Conservation (phyloP, 805 yeast species). For the Cyberlindnera euphorbiiphila region DNA sequence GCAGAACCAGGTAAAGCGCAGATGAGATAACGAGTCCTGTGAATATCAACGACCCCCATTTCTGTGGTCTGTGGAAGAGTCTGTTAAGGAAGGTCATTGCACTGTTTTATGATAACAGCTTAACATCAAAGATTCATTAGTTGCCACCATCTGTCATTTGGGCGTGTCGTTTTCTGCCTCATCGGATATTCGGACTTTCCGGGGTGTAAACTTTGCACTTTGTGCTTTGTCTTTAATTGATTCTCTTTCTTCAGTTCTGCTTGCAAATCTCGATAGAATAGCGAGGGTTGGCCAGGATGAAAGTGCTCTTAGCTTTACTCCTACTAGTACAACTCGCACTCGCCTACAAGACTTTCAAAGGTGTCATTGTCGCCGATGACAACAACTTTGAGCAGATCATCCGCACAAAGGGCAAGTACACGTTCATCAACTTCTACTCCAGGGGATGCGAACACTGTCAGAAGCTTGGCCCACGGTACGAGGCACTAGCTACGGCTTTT, state of each 20-base stretch:
- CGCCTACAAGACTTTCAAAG: constrained; percentile 16
- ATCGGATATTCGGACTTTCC: constrained; percentile 10
- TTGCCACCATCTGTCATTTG: too few relatives aligned
- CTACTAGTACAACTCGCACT: constrained; percentile 5
- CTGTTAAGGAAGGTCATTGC: constrained; percentile 15
- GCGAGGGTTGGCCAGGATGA: too few relatives aligned
- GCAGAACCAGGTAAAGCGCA: constrained; percentile 13
- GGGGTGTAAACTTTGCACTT: constrained; percentile 1
- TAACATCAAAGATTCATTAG: too few relatives aligned
- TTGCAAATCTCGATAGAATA: too few relatives aligned
- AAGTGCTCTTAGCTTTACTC: background rate
- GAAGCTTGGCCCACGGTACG: constrained; percentile 42
- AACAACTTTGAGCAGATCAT: constrained; percentile 20
- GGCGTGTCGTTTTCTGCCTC: too few relatives aligned
- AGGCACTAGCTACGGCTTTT: constrained; percentile 41
- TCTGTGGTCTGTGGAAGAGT: constrained; percentile 8
- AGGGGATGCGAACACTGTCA: constrained; percentile 45
- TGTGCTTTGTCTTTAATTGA: background rate
- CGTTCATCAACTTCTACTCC: constrained; percentile 35
- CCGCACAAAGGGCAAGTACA: constrained; percentile 19
- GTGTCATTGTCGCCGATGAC: constrained; percentile 25
- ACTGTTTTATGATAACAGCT: too few relatives aligned
- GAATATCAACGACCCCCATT: constrained; percentile 14
- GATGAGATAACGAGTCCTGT: constrained; percentile 17
- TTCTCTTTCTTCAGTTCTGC: too few relatives aligned